Base-by-base conservation (phyloP, 106 monocot species). In the Dioscorea alata region DNA sequence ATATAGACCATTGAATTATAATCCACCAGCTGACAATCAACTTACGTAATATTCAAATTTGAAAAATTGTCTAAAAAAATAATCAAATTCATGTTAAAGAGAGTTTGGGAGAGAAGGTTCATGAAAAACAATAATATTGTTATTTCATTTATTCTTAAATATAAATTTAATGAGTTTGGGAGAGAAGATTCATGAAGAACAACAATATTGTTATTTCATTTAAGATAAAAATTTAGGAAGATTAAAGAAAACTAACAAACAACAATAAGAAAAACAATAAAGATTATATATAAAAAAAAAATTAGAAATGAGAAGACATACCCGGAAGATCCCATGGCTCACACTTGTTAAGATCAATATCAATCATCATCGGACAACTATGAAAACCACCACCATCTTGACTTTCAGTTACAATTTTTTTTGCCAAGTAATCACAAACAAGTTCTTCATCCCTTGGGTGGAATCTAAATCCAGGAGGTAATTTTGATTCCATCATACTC, bases 241-340 rank as follows among this genome's bases (percentile, higher is more conserved):
- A 56, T 16, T 0, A 42, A 42, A 42, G 10, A 42, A 8, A 2
- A 42, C 0, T 0, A 2, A 42, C 5, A 6, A 42, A 42, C 4
- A 42, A 42, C 6, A 42, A 42, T 42, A 10, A 42, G 5, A 42
- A 42, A 42, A 42, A 42, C 42, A 42, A 8, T 5, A 42, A 42
- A 6, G 6, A 8, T 42, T 42, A 42, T 8, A 42, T 8, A 42
- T 42, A 3, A 42, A 42, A 42, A 8, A 10, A 42, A 42, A 42
- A 42, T 42, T 28, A 28, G 6, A 62, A 4, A 31, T 58, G 33
- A 57, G 3, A 24, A 69, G 6, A 57, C 76, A 75, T 67, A 93
- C 93, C 93, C 33, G 89, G 93, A 33, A 93, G 89, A 21, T 93
- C 93, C 93, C 88, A 89, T n/a, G 93, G 93, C 67, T 93, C 93